phyloP scores from a whole-genome alignment of 371 early-diverging fungal genomes.

The Funneliformis caledonium region DNA sequence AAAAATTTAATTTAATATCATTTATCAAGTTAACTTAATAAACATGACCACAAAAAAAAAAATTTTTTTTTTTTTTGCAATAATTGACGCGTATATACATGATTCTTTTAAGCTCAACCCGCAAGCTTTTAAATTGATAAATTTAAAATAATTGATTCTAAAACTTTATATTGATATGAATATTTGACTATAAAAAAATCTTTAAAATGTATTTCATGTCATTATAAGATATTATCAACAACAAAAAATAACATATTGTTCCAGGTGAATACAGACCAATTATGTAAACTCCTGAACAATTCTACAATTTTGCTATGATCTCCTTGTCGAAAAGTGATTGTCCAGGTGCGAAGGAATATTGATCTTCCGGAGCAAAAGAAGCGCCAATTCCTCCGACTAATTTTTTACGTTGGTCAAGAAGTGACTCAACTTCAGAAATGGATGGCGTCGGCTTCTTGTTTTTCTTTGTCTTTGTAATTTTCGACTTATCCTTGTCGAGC shows the following conservation, averaged over 20 bases:
- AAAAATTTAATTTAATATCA: no score
- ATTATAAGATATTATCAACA: not conserved
- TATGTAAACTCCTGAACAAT: not conserved
- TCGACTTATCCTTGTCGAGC: conserved; percentile 22
- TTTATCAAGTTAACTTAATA: no score
- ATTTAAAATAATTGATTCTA: not conserved
- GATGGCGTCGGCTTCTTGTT: not conserved
- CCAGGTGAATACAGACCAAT: not conserved
- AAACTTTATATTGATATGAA: not conserved
- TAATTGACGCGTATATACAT: not conserved
- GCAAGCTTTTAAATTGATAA: not conserved
- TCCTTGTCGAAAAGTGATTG: not conserved
- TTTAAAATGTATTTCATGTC: not conserved
- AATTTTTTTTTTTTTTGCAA: not conserved
- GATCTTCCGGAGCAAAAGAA: not conserved
- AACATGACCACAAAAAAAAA: no score
- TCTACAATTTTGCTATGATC: not conserved
- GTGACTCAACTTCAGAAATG: not conserved
- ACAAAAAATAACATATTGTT: not conserved
- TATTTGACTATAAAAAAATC: no score
- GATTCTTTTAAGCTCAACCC: not conserved
- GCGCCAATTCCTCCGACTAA: not conserved
- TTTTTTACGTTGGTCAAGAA: conserved; percentile 1
- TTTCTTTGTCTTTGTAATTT: conserved; percentile 9
- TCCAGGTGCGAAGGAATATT: conserved; percentile 9